phyloP scores from a whole-genome alignment of 169 alveolate species.

The Cryptosporidium ubiquitum region DNA sequence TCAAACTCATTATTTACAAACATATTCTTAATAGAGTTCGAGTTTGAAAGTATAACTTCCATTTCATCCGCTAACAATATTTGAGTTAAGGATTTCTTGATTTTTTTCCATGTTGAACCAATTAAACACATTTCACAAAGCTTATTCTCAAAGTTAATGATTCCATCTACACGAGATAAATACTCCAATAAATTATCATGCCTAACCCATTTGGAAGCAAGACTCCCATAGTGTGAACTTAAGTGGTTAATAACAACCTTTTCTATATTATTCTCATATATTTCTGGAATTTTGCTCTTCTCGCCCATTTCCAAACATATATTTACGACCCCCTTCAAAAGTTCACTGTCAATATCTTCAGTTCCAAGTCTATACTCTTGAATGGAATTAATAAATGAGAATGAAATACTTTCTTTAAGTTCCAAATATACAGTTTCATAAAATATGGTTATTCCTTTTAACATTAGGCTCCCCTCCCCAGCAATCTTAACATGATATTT shows the following conservation, averaged over 20 bases:
- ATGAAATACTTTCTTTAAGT: constrained; percentile 17
- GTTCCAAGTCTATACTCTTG: constrained; percentile 28
- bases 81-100: constrained; percentile 25
- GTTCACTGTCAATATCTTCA: constrained; percentile 1
- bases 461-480: constrained; percentile 59
- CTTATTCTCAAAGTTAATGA: constrained; percentile 10
- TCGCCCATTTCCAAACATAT: constrained; percentile 45
- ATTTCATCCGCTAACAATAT: constrained; percentile 38
- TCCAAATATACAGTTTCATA: constrained; percentile 36
- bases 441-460: constrained; percentile 50
- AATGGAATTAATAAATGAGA: constrained; percentile 32
- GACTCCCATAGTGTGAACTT: constrained; percentile 63
- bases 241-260: background rate
- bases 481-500: constrained; percentile 74
- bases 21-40: constrained; percentile 7
- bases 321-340: constrained; percentile 24
- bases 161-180: constrained; percentile 70
- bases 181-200: constrained; percentile 76
- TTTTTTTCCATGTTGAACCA: constrained; percentile 24
- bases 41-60: background rate
- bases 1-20: constrained; percentile 41
- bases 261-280: constrained; percentile 65
- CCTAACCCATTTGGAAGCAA: constrained; percentile 74
- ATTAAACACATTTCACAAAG: constrained; percentile 3
- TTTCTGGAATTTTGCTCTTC: constrained; percentile 35